Evolutionary conservation across 345 rosid genomes (phyloP), one percentile per base, ranked within the genome.

Genomic region (Eucalyptus microcorys): DNA sequence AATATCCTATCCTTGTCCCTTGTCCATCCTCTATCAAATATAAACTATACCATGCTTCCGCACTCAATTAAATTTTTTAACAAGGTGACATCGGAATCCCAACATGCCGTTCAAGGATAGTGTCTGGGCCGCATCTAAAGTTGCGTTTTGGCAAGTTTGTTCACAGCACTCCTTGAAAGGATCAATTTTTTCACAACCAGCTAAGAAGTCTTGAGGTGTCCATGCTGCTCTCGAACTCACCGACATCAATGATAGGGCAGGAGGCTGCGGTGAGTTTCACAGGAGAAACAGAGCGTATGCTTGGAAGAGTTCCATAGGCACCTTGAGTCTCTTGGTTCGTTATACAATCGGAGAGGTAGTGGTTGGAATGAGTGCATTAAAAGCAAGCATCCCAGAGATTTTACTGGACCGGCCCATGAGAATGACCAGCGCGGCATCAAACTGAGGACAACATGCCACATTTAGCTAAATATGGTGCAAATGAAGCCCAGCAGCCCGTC

Each of bases 381-480:
- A 88, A 87, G 91, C 91, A 88, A 94, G 96, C 91, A 92, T 85
- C 68, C 93, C 91, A 55, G 92, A 91, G 53, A 84, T 53, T 93
- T 90, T 92, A 53, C 96, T 93, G 86, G 90, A 88, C 89, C 90
- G 94, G 49, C 95, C 96, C 71, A 93, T 88, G 84, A 94, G 95
- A 90, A 94, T 90, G 27, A 89, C 88, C 71, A 93, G 90, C 68
- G 92, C 89, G 87, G 96, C 96, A 88, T 93, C 93, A 66, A 93
- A 89, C 90, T 93, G 96, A 49, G 96, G 96, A 86, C 96, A 94
- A 88, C 95, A 93, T 88, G 92, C 93, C 55, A 92, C 95, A 91
- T 94, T 94, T 94, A 37, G 96, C 93, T 79, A 92, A 87, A 89
- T 92, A 89, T 22, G 94, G 94, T 15, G 96, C 95, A 89, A 93